Base-by-base conservation (phyloP, 208 protist species). In the Porcisia deanei region DNA sequence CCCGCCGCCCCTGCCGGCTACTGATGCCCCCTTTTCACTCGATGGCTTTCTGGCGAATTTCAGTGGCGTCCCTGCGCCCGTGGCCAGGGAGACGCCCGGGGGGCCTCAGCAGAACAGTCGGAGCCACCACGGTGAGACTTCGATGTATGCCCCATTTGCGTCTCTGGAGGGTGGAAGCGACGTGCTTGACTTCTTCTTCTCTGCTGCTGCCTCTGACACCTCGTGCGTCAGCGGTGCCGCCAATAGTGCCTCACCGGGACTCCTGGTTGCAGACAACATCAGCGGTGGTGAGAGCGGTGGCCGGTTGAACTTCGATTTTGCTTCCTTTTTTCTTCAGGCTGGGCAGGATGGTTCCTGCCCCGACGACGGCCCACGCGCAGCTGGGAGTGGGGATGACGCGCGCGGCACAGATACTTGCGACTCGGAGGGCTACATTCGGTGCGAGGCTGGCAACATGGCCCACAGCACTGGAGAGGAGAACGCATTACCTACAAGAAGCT, bases 271-370 rank as follows among this genome's bases (percentile, higher is more conserved):
- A 45, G 53, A 69, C 59, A 45, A 41, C 37, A 39, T 41, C 52
- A 64, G n/a, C 54, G 37, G 41, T 34, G 52, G 10, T 22, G 68
- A 37, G 30, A 57, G 2, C 14, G 45, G 12, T 34, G 34, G 54
- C 5, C 41, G 45, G 0, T 49, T 73, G 53, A 76, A 30, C 49
- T 81, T 77, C 37, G 77, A 81, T 22, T 81, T 81, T 20, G 71
- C 77, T n/a, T 74, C 77, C 10, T 68, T 81, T 18, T 81, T 81
- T 69, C 18, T 76, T 2, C 39, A 69, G 14, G 34, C 55, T 20
- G 63, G 22, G 45, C 52, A 41, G 25, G 34, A 45, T 20, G 55
- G 30, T 22, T 14, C 18, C 52, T 60, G 43, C 45, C 1, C 30
- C 18, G 41, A n/a, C 25, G 54, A 43, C 45, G 25, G 41, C 22